Conservation (phyloP, 805 yeast species). For the Scheffersomyces ergatensis region DNA sequence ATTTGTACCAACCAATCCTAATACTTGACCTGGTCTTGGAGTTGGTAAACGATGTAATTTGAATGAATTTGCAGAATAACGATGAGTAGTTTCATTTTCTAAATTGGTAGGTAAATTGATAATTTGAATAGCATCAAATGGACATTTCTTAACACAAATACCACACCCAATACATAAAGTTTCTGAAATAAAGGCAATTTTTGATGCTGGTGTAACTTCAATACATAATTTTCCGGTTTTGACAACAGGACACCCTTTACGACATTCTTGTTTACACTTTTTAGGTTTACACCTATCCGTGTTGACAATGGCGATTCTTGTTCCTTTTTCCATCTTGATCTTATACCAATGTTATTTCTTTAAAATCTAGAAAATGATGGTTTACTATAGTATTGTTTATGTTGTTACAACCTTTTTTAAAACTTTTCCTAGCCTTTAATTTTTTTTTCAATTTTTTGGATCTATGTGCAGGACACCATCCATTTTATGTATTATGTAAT, state of each 20-base stretch:
- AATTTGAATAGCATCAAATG: slow-evolving; percentile 94
- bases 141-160: slow-evolving; percentile 98
- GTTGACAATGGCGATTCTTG: slow-evolving; percentile 95
- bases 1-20: slow-evolving; percentile 96
- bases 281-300: slow-evolving; percentile 96
- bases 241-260: slow-evolving; percentile 95
- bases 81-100: slow-evolving; percentile 89
- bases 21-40: slow-evolving; percentile 98
- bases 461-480: too few species aligned
- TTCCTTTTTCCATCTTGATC: slow-evolving; percentile 33
- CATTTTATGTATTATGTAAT: too few species aligned
- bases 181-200: slow-evolving; percentile 94
- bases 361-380: too few species aligned
- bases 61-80: slow-evolving; percentile 97
- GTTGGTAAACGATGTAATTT: slow-evolving; percentile 96
- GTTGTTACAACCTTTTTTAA: too few species aligned
- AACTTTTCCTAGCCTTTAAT: too few species aligned
- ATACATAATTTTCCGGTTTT: slow-evolving; percentile 97
- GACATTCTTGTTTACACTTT: slow-evolving; percentile 98
- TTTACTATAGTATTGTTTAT: too few species aligned
- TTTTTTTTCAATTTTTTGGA: too few species aligned
- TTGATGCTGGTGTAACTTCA: slow-evolving; percentile 86
- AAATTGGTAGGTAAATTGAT: slow-evolving; percentile 95
- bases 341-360: not conserved
- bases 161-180: slow-evolving; percentile 98